Conservation (phyloP, 139 green algal genomes). For the Chlorella sp. region DNA sequence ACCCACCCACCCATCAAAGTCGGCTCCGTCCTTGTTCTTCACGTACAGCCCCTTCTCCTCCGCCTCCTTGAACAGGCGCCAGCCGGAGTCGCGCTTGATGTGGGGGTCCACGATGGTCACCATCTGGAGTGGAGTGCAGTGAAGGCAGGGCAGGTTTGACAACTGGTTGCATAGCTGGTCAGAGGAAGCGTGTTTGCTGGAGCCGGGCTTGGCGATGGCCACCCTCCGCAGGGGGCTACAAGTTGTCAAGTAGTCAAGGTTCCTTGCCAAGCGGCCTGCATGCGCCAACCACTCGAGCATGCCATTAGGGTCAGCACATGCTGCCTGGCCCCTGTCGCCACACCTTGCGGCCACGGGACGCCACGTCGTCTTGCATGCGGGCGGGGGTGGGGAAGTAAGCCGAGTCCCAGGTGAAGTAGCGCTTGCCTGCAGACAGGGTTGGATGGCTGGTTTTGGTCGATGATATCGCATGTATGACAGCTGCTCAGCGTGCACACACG, state of each 20-base stretch:
- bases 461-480: too few species aligned
- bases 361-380: conserved; percentile 83
- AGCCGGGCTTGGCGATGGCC: too few species aligned
- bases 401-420: conserved; percentile 96
- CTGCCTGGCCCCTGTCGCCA: background rate
- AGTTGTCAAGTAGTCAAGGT: too few species aligned
- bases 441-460: too few species aligned
- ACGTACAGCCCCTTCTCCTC: conserved; percentile 86
- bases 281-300: too few species aligned
- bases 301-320: too few species aligned
- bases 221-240: too few species aligned
- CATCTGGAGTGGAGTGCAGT: conserved; percentile 64
- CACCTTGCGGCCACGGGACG: conserved; percentile 75
- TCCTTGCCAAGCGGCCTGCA: too few species aligned
- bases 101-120: conserved; percentile 99
- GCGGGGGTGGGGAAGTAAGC: conserved; percentile 85
- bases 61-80: conserved; percentile 90
- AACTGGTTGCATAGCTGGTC: background rate
- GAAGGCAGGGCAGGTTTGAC: too few species aligned
- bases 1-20: conserved; percentile 97
- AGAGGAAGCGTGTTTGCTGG: too few species aligned
- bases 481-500: too few species aligned
- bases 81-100: conserved; percentile 93
- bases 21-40: conserved; percentile 78
- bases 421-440: background rate